Conservation (phyloP, 768 basidiomycete genomes). For the Tylopilus cervinicoccineus region DNA sequence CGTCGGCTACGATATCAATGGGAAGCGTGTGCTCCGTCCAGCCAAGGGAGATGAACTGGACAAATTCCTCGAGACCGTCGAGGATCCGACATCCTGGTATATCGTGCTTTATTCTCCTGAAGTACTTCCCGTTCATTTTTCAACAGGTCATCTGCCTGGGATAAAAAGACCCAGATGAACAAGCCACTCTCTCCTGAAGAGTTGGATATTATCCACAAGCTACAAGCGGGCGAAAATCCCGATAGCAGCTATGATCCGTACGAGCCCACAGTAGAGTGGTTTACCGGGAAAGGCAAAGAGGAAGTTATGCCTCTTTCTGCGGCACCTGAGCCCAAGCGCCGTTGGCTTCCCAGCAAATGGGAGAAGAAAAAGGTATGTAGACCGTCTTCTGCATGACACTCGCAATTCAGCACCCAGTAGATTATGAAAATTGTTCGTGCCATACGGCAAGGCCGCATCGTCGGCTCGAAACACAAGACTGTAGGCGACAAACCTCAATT, state of each 20-base stretch:
- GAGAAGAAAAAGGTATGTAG: conserved; percentile 90
- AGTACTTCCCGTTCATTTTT: background rate
- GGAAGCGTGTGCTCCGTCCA: conserved; percentile 90
- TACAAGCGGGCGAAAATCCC: conserved; percentile 90
- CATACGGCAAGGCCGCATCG: conserved; percentile 91
- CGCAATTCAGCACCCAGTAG: conserved; percentile 38
- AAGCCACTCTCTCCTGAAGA: conserved; percentile 87
- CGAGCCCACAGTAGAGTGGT: conserved; percentile 93
- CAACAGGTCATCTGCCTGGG: conserved; percentile 85
- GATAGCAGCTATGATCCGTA: conserved; percentile 90
- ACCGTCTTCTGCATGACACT: background rate
- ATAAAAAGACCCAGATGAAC: conserved; percentile 81
- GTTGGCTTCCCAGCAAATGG: conserved; percentile 99
- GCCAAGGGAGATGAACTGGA: conserved; percentile 96
- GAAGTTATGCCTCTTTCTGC: conserved; percentile 90
- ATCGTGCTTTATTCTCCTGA: conserved; percentile 18
- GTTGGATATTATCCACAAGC: conserved; percentile 87
- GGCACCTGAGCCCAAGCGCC: conserved; percentile 91
- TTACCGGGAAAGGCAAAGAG: conserved; percentile 93
- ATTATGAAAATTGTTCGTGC: conserved; percentile 99
- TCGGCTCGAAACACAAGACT: conserved; percentile 85
- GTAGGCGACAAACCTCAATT: conserved; percentile 60
- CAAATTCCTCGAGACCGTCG: conserved; percentile 91
- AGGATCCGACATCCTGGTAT: conserved; percentile 87
- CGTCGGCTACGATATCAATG: conserved; percentile 93